Conservation (phyloP, 441 rosid species). For the Pelargonium exstipulatum region DNA sequence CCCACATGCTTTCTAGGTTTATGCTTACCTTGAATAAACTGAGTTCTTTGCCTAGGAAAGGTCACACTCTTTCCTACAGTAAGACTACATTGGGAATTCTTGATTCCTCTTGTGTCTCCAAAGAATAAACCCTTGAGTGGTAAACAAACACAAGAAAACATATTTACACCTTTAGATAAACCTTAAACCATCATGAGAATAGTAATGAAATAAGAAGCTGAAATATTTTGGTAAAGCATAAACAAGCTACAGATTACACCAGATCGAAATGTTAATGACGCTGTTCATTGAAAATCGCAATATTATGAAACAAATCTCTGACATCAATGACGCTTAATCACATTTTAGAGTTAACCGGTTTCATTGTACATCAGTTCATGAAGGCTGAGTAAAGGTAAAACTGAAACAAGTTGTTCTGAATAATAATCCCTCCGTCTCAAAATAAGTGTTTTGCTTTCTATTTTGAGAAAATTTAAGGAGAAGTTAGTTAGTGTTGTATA, state of each 20-base stretch:
- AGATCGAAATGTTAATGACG: not conserved
- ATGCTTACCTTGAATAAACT: slow-evolving; percentile 28
- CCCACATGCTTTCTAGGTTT: slow-evolving; percentile 40
- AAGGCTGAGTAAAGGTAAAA: no score
- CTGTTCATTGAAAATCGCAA: not conserved
- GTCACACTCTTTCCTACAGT: slow-evolving; percentile 40
- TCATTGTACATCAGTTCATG: not conserved
- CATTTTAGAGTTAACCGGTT: not conserved
- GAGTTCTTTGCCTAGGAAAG: slow-evolving; percentile 49
- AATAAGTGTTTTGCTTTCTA: no score
- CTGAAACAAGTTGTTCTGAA: not conserved
- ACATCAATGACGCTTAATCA: no score
- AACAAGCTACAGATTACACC: not conserved
- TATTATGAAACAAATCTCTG: no score
- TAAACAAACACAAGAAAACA: slow-evolving; percentile 11
- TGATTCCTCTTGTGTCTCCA: slow-evolving; percentile 36
- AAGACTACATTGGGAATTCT: slow-evolving; percentile 60
- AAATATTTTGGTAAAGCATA: not conserved
- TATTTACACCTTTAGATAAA: not conserved
- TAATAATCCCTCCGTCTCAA: no score
- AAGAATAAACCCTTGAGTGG: slow-evolving; percentile 46
- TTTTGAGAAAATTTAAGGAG: no score
- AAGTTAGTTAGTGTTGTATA: no score
- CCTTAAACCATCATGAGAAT: not conserved
- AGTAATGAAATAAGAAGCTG: not conserved